Evolutionary conservation across 2,329 filamentous ascomycete species (phyloP).

Genomic region (Claviceps digitariae): DNA sequence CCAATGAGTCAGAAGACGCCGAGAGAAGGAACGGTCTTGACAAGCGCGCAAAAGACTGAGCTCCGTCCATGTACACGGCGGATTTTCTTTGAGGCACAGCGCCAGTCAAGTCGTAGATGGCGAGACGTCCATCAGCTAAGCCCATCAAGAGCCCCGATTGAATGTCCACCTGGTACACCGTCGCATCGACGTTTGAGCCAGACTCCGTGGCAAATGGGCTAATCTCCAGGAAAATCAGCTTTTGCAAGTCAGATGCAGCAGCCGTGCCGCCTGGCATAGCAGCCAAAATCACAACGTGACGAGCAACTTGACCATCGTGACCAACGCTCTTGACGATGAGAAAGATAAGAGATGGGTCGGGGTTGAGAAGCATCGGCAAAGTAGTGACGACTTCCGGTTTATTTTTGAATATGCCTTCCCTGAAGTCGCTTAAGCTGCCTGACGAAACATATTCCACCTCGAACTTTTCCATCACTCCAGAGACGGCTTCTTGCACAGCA

Average conservation of each 20-base stretch:
- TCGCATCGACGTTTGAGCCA: constrained; percentile 6
- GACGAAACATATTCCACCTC: constrained; percentile 37
- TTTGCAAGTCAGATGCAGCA: constrained; percentile 17
- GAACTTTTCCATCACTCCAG: constrained; percentile 21
- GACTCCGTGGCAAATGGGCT: constrained; percentile 20
- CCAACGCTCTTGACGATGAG: constrained; percentile 30
- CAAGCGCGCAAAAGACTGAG: constrained; percentile 51
- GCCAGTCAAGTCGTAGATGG: constrained; percentile 49
- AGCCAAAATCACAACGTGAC: constrained; percentile 22
- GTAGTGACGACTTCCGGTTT: constrained; percentile 37
- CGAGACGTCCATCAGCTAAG: constrained; percentile 38
- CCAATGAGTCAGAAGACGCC: constrained; percentile 40
- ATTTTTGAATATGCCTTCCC: constrained; percentile 41
- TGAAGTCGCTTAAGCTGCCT: constrained; percentile 32
- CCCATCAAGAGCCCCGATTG: constrained; percentile 51
- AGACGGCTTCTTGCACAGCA: constrained; percentile 21
- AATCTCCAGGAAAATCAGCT: constrained; percentile 26
- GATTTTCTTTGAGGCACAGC: constrained; percentile 48
- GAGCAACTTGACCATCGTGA: constrained; percentile 13
- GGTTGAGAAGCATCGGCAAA: constrained; percentile 33
- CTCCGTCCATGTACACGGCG: constrained; percentile 33
- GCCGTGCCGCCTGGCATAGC: constrained; percentile 14
- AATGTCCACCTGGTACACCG: constrained; percentile 43
- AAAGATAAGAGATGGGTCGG: constrained; percentile 38
- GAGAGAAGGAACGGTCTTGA: constrained; percentile 54